Evolutionary conservation across 2,329 filamentous ascomycete genomes (phyloP), one percentile per base, ranked within the genome.

Genomic region (Aspergillus neotritici): DNA sequence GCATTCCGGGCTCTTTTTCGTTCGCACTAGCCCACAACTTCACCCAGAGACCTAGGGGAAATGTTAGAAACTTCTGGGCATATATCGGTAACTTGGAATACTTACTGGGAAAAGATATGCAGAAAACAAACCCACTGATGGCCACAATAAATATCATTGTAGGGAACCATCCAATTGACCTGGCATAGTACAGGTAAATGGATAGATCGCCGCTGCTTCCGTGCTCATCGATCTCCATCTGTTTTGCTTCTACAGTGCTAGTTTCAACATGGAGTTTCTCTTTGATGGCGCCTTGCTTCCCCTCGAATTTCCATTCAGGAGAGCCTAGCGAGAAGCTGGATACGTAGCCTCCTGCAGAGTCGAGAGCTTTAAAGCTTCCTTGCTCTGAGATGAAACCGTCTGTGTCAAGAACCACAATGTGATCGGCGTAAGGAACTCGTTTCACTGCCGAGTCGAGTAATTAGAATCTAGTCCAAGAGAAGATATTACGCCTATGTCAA

Each of bases 21-120:
- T 70, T 67, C 14, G 65, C 61, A 4, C 43, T 51, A 8, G 67
- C 61, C 68, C 67, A 70, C 64, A 61, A 68, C 46, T 68, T 63
- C 3, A 71, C 46, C 68, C 67, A 70, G 29, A 71, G 63, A 25
- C 57, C 65, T 59, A 28, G 16, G 10, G 9, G 50, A 35, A 35
- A 34, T 17, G 36, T 33, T 9, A 29, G 40, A 46, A n/a, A 48
- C 17, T 16, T 39, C n/a, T 14, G 29, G 13, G 29, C 9, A 2
- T 30, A 2, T 21, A 11, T 1, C 9, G 11, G 17, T 6, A n/a
- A 11, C 7, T 8, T 5, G 11, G 5, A 10, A 12, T 6, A 47
- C 60, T 51, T 53, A 64, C 63, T 66, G 36, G 66, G 65, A 49
- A 67, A 68, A 1, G 64, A 68, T 33, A 71, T 66, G 36, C 62